Evolutionary conservation across 2,329 filamentous ascomycete genomes (phyloP).

Genomic region (Cryoendolithus antarcticus): DNA sequence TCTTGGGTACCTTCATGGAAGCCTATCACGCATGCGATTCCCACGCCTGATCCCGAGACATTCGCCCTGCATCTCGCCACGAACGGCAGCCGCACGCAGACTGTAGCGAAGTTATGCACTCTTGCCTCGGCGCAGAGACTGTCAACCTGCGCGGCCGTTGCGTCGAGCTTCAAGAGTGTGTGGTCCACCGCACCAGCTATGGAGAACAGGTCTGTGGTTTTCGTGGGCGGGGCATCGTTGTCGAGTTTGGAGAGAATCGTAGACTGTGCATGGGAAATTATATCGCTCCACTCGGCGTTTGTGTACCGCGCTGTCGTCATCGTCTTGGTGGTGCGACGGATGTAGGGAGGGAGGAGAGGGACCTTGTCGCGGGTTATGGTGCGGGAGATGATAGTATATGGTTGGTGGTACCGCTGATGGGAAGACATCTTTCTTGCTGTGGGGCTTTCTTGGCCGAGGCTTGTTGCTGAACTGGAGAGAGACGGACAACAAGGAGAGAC

Average conservation of each 20-base stretch:
- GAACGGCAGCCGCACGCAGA: conserved; percentile 44
- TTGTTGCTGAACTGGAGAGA: too few relatives aligned
- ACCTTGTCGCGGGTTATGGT: too few relatives aligned
- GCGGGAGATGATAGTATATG: too few relatives aligned
- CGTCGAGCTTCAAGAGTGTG: conserved; percentile 38
- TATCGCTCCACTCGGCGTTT: conserved; percentile 32
- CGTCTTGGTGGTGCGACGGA: background rate
- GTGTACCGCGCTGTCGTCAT: conserved; percentile 29
- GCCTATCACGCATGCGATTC: conserved; percentile 45
- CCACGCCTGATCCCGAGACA: conserved; percentile 36
- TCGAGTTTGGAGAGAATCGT: conserved; percentile 7
- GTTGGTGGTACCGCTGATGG: too few relatives aligned
- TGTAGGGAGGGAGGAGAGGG: too few relatives aligned
- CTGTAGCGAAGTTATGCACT: conserved; percentile 37
- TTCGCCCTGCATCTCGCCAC: conserved; percentile 39
- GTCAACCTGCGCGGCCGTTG: conserved; percentile 38
- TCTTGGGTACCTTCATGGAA: conserved; percentile 48
- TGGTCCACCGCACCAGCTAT: conserved; percentile 32
- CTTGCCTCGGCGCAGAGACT: conserved; percentile 43
- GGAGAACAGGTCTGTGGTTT: conserved; percentile 3
- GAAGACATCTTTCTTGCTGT: too few relatives aligned
- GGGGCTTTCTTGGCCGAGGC: too few relatives aligned
- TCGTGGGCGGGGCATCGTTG: background rate
- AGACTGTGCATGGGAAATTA: conserved; percentile 25
- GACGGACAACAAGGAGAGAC: too few relatives aligned